Evolutionary conservation across 176 grass and related monocot species (phyloP), one percentile per base, ranked within the genome.

Genomic region (Eremochloa ophiuroides): DNA sequence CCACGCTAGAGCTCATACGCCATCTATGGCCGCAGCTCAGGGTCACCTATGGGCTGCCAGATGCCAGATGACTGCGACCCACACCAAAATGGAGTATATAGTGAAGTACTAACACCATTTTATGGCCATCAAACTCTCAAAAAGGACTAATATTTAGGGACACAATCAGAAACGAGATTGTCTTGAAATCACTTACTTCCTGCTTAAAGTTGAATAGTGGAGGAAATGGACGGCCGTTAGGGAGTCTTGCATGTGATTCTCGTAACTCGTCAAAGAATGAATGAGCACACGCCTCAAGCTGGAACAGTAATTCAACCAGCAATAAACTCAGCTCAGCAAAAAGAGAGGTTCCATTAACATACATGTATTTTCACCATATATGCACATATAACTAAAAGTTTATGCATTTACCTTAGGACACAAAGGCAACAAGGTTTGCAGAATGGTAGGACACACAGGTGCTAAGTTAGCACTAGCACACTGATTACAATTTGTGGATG

Each of bases 271-370:
- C 82, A 47, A 91, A 91, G 48, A 91, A 91, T 16, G 85, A 66
- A 82, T 91, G 89, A 37, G 82, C 82, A 70, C 89, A 91, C 20
- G 85, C 86, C 10, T 91, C 89, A 33, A 91, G 79, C 89, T 91
- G 79, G 12, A 88, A 83, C 8, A 78, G 46, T 69, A 75, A 75
- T 38, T 7, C 42, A 78, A 82, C 11, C 10, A 69, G 12, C 10
- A 73, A 43, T 67, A 10, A 75, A 51, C 10, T 66, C 33, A 46
- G 41, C 7, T 17, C 69, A 79, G 53, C 43, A 20, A 33, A 28
- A 8, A 62, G 11, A 17, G 20, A 42, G 3, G 14, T 33, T 60
- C n/a, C 15, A 63, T 47, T 20, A 66, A 13, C 23, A 7, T 70
- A 47, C 34, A 56, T 58, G 33, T 67, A 59, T 33, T 7, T 28